Percentiles rank a stretch among this genome's conserved stretches.
These are phyloP conservation scores for Torulaspora gathmanii DNA, from an alignment of 805 yeast genomes.

Conservation along the genomic window DNA sequence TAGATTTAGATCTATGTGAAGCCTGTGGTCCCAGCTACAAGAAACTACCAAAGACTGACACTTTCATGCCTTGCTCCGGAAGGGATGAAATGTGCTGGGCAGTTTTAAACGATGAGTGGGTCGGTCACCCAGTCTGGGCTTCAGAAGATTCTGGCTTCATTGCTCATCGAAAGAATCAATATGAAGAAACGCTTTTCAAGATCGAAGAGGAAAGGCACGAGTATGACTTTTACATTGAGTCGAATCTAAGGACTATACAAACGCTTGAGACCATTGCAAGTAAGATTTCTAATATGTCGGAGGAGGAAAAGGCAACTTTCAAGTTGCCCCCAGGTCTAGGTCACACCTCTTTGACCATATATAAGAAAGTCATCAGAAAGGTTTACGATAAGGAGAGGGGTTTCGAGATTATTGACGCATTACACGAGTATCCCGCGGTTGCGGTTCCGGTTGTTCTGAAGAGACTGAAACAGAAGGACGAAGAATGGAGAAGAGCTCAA, in stretches of 20 bases:
- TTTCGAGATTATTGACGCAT: conserved; percentile 90
- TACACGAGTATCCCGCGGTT: conserved; percentile 90
- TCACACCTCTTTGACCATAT: conserved; percentile 83
- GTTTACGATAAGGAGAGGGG: conserved; percentile 93
- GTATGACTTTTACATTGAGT: conserved; percentile 92
- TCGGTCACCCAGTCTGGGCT: conserved; percentile 99
- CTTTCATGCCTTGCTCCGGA: conserved; percentile 96
- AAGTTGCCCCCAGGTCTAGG: conserved; percentile 91
- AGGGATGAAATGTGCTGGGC: conserved; percentile 99
- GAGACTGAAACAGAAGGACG: conserved; percentile 94
- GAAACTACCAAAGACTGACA: conserved; percentile 86
- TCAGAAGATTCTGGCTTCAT: conserved; percentile 98
- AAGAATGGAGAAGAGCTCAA: conserved; percentile 97
- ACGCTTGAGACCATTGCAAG: conserved; percentile 92
- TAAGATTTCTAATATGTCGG: conserved; percentile 86
- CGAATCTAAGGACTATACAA: conserved; percentile 90
- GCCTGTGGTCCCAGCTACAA: conserved; percentile 95
- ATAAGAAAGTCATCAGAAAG: conserved; percentile 88
- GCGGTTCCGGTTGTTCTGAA: conserved; percentile 92
- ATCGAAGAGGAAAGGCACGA: conserved; percentile 98
- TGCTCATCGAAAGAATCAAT: conserved; percentile 98
- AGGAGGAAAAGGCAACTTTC: conserved; percentile 81
- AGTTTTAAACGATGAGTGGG: conserved; percentile 97
- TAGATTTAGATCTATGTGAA: conserved; percentile 85
- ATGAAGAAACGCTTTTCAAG: conserved; percentile 90